phyloP scores from a whole-genome alignment of 2,329 filamentous ascomycete species.

The Colletotrichum sp. region DNA sequence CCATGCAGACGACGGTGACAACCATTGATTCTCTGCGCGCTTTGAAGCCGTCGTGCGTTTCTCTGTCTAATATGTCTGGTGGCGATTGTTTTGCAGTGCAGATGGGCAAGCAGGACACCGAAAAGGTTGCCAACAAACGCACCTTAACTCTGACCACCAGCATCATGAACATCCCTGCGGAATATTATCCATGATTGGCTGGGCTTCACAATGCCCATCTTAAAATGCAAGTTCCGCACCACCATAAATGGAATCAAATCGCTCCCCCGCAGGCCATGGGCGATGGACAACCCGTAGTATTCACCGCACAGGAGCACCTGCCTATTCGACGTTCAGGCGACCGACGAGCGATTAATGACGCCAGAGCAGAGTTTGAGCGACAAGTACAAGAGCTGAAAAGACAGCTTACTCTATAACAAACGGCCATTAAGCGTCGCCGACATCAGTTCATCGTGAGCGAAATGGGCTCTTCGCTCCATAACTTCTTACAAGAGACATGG shows the following conservation, averaged over 20 bases:
- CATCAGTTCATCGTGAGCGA: not conserved
- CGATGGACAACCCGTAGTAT: not conserved
- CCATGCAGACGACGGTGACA: too few relatives aligned
- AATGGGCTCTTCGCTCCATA: not conserved
- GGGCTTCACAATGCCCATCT: too few relatives aligned
- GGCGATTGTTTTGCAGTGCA: too few relatives aligned
- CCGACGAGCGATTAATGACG: not conserved
- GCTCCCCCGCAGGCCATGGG: not conserved
- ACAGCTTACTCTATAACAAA: not conserved
- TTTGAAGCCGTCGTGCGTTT: too few relatives aligned
- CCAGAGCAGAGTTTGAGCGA: not conserved
- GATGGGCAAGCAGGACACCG: too few relatives aligned
- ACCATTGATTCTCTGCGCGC: too few relatives aligned
- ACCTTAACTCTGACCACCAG: not conserved
- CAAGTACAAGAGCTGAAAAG: not conserved
- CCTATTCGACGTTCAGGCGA: not conserved
- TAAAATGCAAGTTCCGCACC: too few relatives aligned
- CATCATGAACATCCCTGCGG: not conserved
- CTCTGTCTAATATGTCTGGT: too few relatives aligned
- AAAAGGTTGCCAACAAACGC: not conserved
- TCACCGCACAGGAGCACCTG: not conserved
- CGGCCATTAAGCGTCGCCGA: not conserved
- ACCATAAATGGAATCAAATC: not conserved
- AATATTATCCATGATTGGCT: not conserved
- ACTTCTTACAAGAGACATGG: not conserved